A percentile compares a stretch with the other conserved stretches of the same genome.
phyloP scores from a whole-genome alignment of 208 protist species.

The Porcisia hertigi region DNA sequence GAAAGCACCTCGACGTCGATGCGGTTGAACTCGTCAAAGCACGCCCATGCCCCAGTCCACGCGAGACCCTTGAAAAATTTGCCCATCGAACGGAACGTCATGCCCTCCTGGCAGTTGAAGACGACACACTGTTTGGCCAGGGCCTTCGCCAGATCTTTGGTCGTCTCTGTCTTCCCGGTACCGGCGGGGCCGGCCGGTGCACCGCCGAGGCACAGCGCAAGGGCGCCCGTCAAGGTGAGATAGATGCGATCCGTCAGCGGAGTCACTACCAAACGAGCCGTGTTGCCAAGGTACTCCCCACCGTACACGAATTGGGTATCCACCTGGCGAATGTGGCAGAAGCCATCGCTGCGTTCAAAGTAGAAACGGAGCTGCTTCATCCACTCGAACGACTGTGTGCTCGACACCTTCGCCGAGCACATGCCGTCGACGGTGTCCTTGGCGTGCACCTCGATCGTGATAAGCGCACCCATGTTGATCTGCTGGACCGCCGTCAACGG shows the following conservation, averaged over 20 bases:
- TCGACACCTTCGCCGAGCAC: conserved; percentile 54
- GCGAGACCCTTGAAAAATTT: conserved; percentile 98
- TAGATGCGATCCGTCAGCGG: conserved; percentile 97
- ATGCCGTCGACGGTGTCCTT: conserved; percentile 94
- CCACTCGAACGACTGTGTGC: conserved; percentile 95
- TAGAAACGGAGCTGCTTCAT: conserved; percentile 97
- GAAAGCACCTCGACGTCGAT: conserved; percentile 98
- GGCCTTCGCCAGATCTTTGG: conserved; percentile 98
- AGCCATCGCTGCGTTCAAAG: conserved; percentile 86
- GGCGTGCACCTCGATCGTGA: conserved; percentile 97
- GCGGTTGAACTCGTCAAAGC: conserved; percentile 99
- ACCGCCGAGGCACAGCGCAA: conserved; percentile 93
- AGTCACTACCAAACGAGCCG: conserved; percentile 95
- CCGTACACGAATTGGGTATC: conserved; percentile 95
- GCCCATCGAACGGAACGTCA: conserved; percentile 96
- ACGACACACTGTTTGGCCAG: conserved; percentile 98
- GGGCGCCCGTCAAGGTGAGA: conserved; percentile 95
- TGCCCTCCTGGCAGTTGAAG: conserved; percentile 98
- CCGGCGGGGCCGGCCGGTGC: conserved; percentile 95
- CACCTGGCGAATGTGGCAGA: conserved; percentile 94
- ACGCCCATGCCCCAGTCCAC: conserved; percentile 97
- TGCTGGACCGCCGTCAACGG: conserved; percentile 80
- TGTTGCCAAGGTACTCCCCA: conserved; percentile 98
- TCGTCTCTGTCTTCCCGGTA: conserved; percentile 98
- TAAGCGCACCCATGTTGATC: conserved; percentile 95